Conservation (phyloP, 768 basidiomycete species). For the Tylopilus sp. region DNA sequence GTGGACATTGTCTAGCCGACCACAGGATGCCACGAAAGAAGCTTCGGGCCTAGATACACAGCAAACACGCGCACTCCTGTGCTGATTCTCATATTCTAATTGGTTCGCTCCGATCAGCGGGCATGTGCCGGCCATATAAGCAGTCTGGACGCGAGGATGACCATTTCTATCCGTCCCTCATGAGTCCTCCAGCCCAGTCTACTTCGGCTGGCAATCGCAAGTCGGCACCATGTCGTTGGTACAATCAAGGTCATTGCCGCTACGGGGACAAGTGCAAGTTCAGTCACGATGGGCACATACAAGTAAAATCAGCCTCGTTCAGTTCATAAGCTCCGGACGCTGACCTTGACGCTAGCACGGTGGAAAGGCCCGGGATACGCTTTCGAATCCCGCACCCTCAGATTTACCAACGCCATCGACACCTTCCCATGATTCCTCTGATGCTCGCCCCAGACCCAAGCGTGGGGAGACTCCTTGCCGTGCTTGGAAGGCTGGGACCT, state of each 20-base stretch:
- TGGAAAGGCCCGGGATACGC: neutral
- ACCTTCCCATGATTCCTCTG: constrained; percentile 7
- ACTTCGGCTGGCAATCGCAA: neutral
- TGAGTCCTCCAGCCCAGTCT: neutral
- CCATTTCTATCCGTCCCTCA: neutral
- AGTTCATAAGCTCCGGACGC: neutral
- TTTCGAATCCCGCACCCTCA: neutral
- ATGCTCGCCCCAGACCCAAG: constrained; percentile 21
- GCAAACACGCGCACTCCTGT: too few relatives aligned
- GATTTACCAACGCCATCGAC: neutral
- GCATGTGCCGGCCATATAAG: neutral
- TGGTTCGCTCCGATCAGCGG: too few relatives aligned
- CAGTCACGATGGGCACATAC: constrained; percentile 15
- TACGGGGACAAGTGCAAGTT: constrained; percentile 26
- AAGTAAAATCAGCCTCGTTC: neutral
- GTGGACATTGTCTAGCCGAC: too few relatives aligned
- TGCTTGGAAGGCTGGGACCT: constrained; percentile 38
- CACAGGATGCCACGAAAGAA: too few relatives aligned
- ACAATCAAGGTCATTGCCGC: constrained; percentile 26
- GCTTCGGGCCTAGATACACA: too few relatives aligned
- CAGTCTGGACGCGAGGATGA: neutral
- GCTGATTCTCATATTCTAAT: too few relatives aligned
- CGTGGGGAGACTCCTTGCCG: constrained; percentile 20
- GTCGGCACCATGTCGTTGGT: constrained; percentile 16
- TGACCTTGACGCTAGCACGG: constrained; percentile 1